Percentiles rank a stretch among this genome's conserved stretches.
Evolutionary conservation across 768 basidiomycete species (phyloP).

Genomic region (Postia placenta): DNA sequence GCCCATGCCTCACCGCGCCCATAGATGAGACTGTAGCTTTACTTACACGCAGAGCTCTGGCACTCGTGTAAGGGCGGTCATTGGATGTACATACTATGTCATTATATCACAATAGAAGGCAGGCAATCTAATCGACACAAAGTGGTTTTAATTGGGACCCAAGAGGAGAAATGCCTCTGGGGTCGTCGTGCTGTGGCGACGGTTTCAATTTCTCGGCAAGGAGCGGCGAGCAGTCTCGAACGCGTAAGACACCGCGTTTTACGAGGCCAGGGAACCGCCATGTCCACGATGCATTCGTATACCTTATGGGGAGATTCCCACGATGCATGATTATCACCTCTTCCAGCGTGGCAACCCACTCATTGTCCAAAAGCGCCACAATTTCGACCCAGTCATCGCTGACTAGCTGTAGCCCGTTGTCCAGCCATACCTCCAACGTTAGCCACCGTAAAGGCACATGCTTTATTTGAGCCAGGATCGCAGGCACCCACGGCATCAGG

Average conservation of each 20-base stretch:
- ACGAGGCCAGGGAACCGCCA: background rate
- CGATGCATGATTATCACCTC: background rate
- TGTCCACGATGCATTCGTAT: background rate
- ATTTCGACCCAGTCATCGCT: background rate
- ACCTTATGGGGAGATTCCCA: background rate
- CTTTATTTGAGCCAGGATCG: background rate
- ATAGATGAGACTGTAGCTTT: no score
- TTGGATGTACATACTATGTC: no score
- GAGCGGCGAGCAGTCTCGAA: background rate
- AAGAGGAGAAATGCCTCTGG: no score
- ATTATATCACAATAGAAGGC: no score
- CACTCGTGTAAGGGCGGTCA: no score
- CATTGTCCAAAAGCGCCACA: background rate
- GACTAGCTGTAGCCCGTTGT: background rate
- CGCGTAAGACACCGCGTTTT: background rate
- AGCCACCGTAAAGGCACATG: background rate
- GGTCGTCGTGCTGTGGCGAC: no score
- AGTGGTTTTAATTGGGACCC: no score
- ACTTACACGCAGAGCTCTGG: no score
- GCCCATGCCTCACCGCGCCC: no score
- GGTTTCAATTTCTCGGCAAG: background rate
- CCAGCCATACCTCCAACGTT: background rate
- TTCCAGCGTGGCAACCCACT: background rate
- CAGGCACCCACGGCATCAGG: conserved; percentile 1
- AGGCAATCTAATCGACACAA: no score